Percentiles rank a stretch among this genome's conserved stretches.
Conservation (phyloP, 2,329 filamentous ascomycete genomes). For the Grosmannia serpens region DNA sequence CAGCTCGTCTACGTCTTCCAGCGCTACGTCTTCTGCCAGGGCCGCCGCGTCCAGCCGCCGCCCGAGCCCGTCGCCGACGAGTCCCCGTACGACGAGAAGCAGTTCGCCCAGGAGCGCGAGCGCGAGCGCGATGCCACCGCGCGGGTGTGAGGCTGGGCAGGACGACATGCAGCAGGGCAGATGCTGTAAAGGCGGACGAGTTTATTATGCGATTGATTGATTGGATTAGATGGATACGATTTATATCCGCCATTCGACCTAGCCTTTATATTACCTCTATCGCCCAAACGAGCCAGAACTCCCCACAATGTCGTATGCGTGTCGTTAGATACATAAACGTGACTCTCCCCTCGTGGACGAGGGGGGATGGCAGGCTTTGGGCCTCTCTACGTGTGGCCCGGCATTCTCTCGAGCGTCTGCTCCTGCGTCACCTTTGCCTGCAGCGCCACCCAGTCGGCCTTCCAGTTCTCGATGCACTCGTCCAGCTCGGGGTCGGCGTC, state of each 20-base stretch:
- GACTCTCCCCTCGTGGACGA: no score
- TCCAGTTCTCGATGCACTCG: conserved; percentile 49
- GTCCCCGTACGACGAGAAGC: not conserved
- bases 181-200: no score
- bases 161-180: no score
- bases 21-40: conserved; percentile 9
- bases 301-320: no score
- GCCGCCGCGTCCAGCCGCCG: not conserved
- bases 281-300: no score
- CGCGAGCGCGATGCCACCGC: not conserved
- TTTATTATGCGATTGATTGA: no score
- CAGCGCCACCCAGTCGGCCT: conserved; percentile 44
- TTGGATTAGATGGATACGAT: no score
- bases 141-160: not conserved
- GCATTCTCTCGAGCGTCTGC: not conserved
- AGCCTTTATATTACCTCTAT: no score
- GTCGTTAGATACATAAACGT: no score
- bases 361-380: no score
- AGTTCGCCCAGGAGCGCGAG: not conserved
- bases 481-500: conserved; percentile 42
- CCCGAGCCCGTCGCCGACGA: not conserved
- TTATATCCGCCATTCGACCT: no score
- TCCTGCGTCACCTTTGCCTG: conserved; percentile 9
- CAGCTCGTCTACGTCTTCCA: conserved; percentile 12
- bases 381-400: no score